phyloP scores from a whole-genome alignment of 2,329 filamentous ascomycete genomes.

The Aspergillus aculeatinus region DNA sequence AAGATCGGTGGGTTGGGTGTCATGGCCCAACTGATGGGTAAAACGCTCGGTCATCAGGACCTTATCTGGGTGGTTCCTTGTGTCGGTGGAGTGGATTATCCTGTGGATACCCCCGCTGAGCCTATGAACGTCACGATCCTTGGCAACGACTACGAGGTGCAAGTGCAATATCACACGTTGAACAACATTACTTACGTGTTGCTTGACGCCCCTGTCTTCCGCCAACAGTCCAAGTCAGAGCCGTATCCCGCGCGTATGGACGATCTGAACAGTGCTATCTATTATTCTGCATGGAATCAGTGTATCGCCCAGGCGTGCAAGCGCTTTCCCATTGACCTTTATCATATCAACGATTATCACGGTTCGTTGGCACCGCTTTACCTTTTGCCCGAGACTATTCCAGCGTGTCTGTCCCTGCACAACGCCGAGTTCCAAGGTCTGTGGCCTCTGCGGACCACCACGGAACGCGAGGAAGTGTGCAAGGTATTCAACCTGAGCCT shows the following conservation, averaged over 20 bases:
- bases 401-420: constrained; percentile 62
- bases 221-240: constrained; percentile 60
- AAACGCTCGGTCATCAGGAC: constrained; percentile 62
- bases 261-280: constrained; percentile 64
- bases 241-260: constrained; percentile 68
- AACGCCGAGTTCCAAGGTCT: constrained; percentile 68
- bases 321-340: constrained; percentile 63
- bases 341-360: constrained; percentile 66
- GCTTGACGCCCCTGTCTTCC: constrained; percentile 65
- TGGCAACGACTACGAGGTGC: constrained; percentile 58
- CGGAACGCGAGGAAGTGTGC: constrained; percentile 62
- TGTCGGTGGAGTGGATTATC: constrained; percentile 65
- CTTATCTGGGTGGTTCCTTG: constrained; percentile 63
- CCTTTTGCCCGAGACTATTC: constrained; percentile 60
- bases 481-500: constrained; percentile 61
- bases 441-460: constrained; percentile 63
- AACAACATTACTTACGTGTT: constrained; percentile 68
- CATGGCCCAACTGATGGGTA: constrained; percentile 68
- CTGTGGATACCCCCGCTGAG: constrained; percentile 56
- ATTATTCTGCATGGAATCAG: constrained; percentile 68
- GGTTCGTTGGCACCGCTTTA: constrained; percentile 63
- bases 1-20: constrained; percentile 69
- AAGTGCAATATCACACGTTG: constrained; percentile 61
- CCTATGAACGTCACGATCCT: constrained; percentile 63
- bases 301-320: constrained; percentile 64